These are phyloP conservation scores for Sordariomycetes sp. DNA, from an alignment of 2,329 filamentous ascomycete genomes.

Conservation along the genomic window DNA sequence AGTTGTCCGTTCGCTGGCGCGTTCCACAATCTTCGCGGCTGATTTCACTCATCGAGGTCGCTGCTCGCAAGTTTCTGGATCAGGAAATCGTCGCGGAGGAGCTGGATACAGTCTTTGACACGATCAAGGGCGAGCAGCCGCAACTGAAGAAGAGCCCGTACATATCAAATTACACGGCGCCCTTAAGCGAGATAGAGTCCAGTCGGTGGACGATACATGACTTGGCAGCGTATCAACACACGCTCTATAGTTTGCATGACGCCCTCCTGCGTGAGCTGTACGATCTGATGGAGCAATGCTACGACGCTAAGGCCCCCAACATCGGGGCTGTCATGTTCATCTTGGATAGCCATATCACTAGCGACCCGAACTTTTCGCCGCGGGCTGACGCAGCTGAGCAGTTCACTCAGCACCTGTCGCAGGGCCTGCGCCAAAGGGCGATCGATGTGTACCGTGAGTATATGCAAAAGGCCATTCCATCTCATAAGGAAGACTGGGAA, in stretches of 20 bases:
- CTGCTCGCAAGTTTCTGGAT: slow-evolving; percentile 76
- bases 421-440: slow-evolving; percentile 65
- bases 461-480: slow-evolving; percentile 71
- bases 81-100: slow-evolving; percentile 74
- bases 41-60: slow-evolving; percentile 75
- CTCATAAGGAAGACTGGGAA: slow-evolving; percentile 76
- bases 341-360: slow-evolving; percentile 72
- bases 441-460: slow-evolving; percentile 71
- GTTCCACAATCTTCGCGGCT: slow-evolving; percentile 74
- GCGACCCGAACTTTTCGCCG: slow-evolving; percentile 66
- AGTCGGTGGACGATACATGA: slow-evolving; percentile 62
- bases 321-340: slow-evolving; percentile 73
- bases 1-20: slow-evolving; percentile 82
- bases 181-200: slow-evolving; percentile 46
- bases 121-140: slow-evolving; percentile 62
- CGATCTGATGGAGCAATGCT: slow-evolving; percentile 78
- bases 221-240: slow-evolving; percentile 62
- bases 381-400: slow-evolving; percentile 60
- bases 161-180: slow-evolving; percentile 40
- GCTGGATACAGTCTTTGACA: slow-evolving; percentile 74
- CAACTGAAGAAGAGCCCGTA: slow-evolving; percentile 56
- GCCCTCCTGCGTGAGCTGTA: slow-evolving; percentile 79
- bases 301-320: slow-evolving; percentile 76
- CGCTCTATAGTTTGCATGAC: slow-evolving; percentile 69
- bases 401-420: slow-evolving; percentile 63